Evolutionary conservation across 2,329 filamentous ascomycete genomes (phyloP).

Genomic region (Colletotrichum gloeosporioides): DNA sequence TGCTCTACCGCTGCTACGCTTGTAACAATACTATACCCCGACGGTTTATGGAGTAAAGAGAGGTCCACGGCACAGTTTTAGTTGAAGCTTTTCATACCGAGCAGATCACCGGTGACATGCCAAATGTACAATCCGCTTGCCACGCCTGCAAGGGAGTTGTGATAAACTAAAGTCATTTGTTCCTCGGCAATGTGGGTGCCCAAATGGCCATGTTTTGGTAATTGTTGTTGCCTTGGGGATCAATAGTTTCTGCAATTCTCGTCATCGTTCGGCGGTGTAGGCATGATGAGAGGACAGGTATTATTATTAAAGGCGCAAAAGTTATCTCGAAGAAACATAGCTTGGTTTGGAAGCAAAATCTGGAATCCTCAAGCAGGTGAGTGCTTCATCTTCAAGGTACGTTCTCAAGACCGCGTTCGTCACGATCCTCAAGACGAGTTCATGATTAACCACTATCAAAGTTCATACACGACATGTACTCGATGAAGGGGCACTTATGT

Average conservation of each 20-base stretch:
- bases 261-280: background rate
- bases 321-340: background rate
- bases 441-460: no score
- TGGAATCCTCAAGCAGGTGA: background rate
- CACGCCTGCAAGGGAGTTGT: background rate
- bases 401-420: no score
- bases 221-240: background rate
- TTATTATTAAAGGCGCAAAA: background rate
- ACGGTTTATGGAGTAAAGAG: background rate
- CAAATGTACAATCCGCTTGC: background rate
- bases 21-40: constrained; percentile 7
- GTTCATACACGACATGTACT: no score
- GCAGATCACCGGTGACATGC: background rate
- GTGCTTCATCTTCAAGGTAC: background rate
- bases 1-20: background rate
- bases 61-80: background rate
- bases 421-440: no score
- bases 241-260: background rate
- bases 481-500: no score
- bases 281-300: background rate
- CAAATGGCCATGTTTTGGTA: background rate
- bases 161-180: background rate
- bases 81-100: background rate
- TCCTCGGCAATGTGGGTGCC: background rate
- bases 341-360: background rate